Evolutionary conservation across 305 asterid species (phyloP), one percentile per base, ranked within the genome.

Genomic region (Solanum hybrid): DNA sequence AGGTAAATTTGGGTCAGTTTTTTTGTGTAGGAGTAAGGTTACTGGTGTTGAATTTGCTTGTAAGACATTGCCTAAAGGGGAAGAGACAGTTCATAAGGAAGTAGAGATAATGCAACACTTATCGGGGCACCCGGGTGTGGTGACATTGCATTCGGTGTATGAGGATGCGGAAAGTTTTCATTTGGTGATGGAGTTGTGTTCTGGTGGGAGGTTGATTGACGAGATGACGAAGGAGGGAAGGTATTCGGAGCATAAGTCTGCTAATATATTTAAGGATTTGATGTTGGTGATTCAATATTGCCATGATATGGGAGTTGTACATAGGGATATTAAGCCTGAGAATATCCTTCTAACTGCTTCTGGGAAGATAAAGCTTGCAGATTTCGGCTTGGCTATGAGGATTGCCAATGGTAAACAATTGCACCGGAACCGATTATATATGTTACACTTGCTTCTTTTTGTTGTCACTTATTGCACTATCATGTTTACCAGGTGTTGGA

Each of bases 301-400:
- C 76, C 94, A 93, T 88, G 94, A 93, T 39, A 93, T 92, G 94
- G 94, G 94, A 3, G 94, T 93, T 70, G 94, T 93, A 51, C 94
- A 93, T 51, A 91, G 94, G 90, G 94, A 93, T 80, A 89, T 93
- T 37, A 93, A 93, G 91, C 94, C 94, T 12, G 94, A 93, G 91
- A 92, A 93, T 79, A 91, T 93, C 88, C 94, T 93, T 87, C 91
- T 93, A n/a, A 92, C 94, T 72, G 84, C 90, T 80, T 92, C 94
- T 3, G 94, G 94, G 57, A 93, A 89, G 89, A 90, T 93, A 89
- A 93, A 93, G 89, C 94, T 93, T 85, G 94, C 94, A n/a, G 94
- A 93, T 91, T 93, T 93, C 79, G 94, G 94, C 87, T 93, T 93
- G 91, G 94, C 94, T 26, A 92, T 93, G 94, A 93, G 94, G 92